Base-by-base conservation (phyloP, 116 monocot genomes). In the Papilionanthe hybrid region DNA sequence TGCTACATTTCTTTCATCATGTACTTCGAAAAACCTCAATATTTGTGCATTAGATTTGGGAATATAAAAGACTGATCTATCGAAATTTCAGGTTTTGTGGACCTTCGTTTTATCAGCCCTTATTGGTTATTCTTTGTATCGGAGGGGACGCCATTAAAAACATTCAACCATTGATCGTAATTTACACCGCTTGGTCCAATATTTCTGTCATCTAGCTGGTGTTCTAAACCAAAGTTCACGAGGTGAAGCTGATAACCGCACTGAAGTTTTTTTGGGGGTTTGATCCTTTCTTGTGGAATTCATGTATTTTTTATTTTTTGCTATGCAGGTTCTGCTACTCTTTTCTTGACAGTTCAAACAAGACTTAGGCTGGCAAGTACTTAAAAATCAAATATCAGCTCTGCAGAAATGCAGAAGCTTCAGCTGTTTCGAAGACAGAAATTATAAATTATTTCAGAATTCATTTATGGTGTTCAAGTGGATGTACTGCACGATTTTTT, bases 51-150 rank as follows among this genome's bases (percentile, higher is more conserved):
- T 27, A 65, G 25, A n/a, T 63, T 56, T 3, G 23, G 20, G 1
- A 5, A 10, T 42, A 68, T 43, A 47, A 57, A 3, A 20, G 2
- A 29, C 4, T 30, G 20, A 15, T 1, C 11, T 13, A 28, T 49
- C 18, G n/a, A 44, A 15, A 5, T 78, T 48, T 42, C 86, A 97
- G 97, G 91, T 94, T 75, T 77, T 97, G 47, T 97, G 97, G 97
- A 94, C 94, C 27, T 82, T 94, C 78, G 82, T 97, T 37, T 78
- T 93, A 80, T 94, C 94, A 47, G 91, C 91, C 45, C 72, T 97
- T 75, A 84, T 97, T 75, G 94, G 97, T 76, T 97, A 97, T 83
- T 87, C 94, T 18, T 79, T 97, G 5, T 91, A 88, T 77, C 82
- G 88, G 75, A 91, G 87, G 79, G 91, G 84, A 56, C 87, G 73